Evolutionary conservation across 192 early-diverging fungal species (phyloP).

Genomic region (Pilaira anomala): DNA sequence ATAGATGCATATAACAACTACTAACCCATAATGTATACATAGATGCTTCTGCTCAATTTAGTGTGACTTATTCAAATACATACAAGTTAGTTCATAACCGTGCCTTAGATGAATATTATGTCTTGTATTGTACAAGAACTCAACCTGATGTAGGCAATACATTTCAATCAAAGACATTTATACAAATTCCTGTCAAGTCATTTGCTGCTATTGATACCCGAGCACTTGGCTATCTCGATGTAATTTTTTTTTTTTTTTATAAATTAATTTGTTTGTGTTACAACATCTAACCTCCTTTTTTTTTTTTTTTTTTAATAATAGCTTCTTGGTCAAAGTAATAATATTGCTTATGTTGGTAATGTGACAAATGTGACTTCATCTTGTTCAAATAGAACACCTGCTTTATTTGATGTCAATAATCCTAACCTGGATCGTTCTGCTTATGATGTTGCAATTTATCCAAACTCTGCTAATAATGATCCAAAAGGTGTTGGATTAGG

Average conservation of each 20-base stretch:
- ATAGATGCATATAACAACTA: background rate
- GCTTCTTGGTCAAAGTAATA: conserved; percentile 30
- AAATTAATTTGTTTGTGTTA: background rate
- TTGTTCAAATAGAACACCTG: conserved; percentile 14
- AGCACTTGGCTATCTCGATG: conserved; percentile 44
- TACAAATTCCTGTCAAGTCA: conserved; percentile 38
- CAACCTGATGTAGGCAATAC: conserved; percentile 16
- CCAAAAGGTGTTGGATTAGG: conserved; percentile 25
- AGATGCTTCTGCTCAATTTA: conserved; percentile 34
- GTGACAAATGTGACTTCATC: conserved; percentile 38
- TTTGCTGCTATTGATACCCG: conserved; percentile 33
- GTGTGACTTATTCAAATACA: conserved; percentile 25
- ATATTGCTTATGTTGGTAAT: conserved; percentile 30
- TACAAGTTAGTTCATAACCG: conserved; percentile 37
- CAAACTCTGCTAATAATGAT: conserved; percentile 14
- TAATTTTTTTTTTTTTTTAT: conserved; percentile 18
- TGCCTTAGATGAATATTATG: conserved; percentile 30
- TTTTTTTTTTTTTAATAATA: conserved; percentile 14
- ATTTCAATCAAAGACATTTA: conserved; percentile 12
- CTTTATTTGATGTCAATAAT: background rate
- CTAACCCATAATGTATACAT: background rate
- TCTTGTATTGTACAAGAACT: conserved; percentile 36
- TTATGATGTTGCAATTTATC: conserved; percentile 28
- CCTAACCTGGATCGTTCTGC: conserved; percentile 1
- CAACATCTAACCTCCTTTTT: background rate